A percentile compares a stretch with the other conserved stretches of the same genome.
Conservation (phyloP, 805 yeast species). For the Wickerhamiella kurtzmanii region DNA sequence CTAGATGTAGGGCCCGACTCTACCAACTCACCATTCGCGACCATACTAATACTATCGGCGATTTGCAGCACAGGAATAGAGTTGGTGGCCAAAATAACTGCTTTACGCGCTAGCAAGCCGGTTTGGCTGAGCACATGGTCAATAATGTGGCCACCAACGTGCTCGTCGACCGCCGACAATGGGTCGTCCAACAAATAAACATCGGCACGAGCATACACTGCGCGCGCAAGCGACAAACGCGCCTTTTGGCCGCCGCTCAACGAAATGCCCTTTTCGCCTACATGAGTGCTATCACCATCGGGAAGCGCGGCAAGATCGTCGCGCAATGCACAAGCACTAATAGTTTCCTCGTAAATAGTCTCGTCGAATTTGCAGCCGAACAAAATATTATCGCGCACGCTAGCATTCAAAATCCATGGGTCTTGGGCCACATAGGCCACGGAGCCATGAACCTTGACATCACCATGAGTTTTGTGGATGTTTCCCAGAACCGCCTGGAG, state of each 20-base stretch:
- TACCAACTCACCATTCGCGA: constrained; percentile 35
- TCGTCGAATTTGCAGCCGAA: constrained; percentile 48
- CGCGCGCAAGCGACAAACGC: constrained; percentile 60
- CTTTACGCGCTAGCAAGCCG: constrained; percentile 60
- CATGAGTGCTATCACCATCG: constrained; percentile 63
- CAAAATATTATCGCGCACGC: constrained; percentile 59
- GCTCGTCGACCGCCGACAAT: constrained; percentile 70
- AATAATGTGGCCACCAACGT: constrained; percentile 65
- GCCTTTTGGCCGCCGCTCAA: constrained; percentile 81
- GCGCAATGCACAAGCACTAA: constrained; percentile 50
- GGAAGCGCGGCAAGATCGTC: constrained; percentile 52
- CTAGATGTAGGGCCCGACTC: constrained; percentile 23
- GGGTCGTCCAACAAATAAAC: constrained; percentile 63
- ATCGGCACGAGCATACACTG: constrained; percentile 57
- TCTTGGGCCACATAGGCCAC: constrained; percentile 77
- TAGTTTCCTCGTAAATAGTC: constrained; percentile 36
- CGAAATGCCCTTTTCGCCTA: constrained; percentile 75
- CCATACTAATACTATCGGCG: constrained; percentile 55
- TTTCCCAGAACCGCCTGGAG: constrained; percentile 73
- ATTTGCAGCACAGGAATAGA: constrained; percentile 63
- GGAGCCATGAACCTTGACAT: constrained; percentile 55
- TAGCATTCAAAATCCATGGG: constrained; percentile 93
- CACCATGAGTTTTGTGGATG: constrained; percentile 59
- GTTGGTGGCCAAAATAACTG: constrained; percentile 76
- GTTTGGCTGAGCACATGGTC: constrained; percentile 61